Conservation (phyloP, 2,329 filamentous ascomycete species). For the Gremmenia infestans region DNA sequence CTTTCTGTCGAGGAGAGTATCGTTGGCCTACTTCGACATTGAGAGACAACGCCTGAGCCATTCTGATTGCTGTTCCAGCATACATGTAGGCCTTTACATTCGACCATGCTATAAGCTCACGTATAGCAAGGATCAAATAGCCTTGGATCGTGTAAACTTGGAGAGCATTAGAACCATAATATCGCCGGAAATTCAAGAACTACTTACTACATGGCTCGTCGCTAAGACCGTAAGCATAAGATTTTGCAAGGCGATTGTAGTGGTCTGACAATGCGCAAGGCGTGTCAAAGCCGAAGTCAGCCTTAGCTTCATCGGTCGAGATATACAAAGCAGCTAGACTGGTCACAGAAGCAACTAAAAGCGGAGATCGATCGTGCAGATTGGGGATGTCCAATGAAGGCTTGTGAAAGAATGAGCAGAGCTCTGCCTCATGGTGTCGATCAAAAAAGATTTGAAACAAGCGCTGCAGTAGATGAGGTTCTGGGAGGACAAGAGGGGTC, state of each 20-base stretch:
- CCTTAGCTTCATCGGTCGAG: slow-evolving; percentile 1
- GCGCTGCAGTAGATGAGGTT: background rate
- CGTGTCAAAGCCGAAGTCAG: no score
- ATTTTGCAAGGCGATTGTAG: slow-evolving; percentile 1
- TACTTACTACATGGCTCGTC: slow-evolving; percentile 7
- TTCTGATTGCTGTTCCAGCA: no score
- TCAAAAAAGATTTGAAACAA: slow-evolving; percentile 3
- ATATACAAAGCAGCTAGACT: slow-evolving; percentile 9
- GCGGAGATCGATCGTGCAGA: background rate
- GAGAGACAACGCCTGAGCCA: no score
- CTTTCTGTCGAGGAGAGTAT: slow-evolving; percentile 5
- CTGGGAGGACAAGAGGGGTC: background rate
- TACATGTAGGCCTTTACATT: no score
- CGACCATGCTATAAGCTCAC: no score
- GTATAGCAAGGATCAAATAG: no score
- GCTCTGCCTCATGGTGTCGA: slow-evolving; percentile 3
- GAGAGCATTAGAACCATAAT: no score
- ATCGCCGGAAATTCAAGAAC: no score
- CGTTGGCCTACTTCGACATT: background rate
- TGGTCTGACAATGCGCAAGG: background rate
- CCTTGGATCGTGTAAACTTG: no score
- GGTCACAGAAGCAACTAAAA: slow-evolving; percentile 4
- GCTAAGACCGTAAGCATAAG: slow-evolving; percentile 1
- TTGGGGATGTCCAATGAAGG: slow-evolving; percentile 6
- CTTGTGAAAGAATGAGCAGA: slow-evolving; percentile 5